Base-by-base conservation (phyloP, 2,329 filamentous ascomycete species). In the Stachybotrys echinatus region DNA sequence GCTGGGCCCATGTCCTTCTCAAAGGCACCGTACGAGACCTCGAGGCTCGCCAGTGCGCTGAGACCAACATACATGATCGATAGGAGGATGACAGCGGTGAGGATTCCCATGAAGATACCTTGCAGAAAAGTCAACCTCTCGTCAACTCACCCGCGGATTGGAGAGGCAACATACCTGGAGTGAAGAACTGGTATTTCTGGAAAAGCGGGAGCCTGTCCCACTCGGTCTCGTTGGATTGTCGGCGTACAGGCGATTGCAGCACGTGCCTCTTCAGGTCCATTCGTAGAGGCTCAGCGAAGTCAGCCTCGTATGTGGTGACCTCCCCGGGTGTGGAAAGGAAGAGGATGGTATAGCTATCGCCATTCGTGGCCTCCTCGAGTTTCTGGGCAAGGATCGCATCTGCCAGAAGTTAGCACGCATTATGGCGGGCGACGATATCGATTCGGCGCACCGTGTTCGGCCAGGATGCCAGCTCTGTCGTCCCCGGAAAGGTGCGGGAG, bases 1-100 rank as follows among this genome's bases (percentile, higher is more conserved):
- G 84, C 77, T n/a, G 90, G 89, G 0, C 91, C 89, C 77, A 90
- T 95, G 60, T 96, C 92, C 76, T 96, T 96, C 66, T 95, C 92
- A 65, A 97, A 99, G 2, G 94, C 91, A 55, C 88, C 90, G 67
- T 97, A 97, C 1, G 89, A 88, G 23, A 97, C 89, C 67, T 96
- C 79, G 18, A 99, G 77, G 58, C 89, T 92, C 6, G 81, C 75
- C 12, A 97, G 76, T 14, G 88, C 91, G 52, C 71, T 81, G 49
- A 97, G 72, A 14, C 87, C 94, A 50, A 92, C 85, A 57, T 86
- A 85, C 6, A 96, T 74, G 57, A 97, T 92, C 23, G 81, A 73
- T 53, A 95, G 70, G 45, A 96, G 77, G 38, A 96, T 67, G 18
- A 94, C 67, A 3, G 81, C 73, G 20, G 84, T 84, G 37, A 92